These are phyloP conservation scores for Solanum appendiculatum DNA, from an alignment of 257 asterid genomes.

Conservation along the genomic window DNA sequence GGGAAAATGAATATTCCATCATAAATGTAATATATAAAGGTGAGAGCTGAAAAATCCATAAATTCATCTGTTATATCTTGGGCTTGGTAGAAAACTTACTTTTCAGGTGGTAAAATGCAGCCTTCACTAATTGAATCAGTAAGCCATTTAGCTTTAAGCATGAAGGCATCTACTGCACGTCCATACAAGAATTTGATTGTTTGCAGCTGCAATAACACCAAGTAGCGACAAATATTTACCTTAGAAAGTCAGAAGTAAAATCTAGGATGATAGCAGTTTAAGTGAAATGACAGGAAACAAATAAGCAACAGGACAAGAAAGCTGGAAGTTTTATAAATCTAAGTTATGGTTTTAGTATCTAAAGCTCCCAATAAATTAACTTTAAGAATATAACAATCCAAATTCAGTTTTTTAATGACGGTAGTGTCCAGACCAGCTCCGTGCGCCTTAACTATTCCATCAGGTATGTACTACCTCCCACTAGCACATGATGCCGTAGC, in stretches of 20 bases:
- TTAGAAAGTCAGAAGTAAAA: neutral
- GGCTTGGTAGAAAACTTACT: constrained; percentile 29
- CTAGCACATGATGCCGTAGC: neutral
- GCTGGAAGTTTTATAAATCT: neutral
- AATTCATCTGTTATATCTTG: neutral
- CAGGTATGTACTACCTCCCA: neutral
- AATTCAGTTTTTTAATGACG: neutral
- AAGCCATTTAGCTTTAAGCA: constrained; percentile 65
- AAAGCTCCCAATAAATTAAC: neutral
- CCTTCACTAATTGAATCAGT: constrained; percentile 62
- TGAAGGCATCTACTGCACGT: constrained; percentile 61
- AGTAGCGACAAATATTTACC: neutral
- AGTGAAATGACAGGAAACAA: neutral
- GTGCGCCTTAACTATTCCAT: neutral
- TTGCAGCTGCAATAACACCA: constrained; percentile 48
- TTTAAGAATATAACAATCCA: neutral
- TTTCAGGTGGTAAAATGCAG: constrained; percentile 46
- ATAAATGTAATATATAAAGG: neutral
- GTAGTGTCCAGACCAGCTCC: neutral
- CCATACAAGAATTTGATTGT: constrained; percentile 76
- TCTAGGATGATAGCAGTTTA: neutral
- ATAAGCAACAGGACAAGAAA: neutral
- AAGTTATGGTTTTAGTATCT: neutral
- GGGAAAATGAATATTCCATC: neutral
- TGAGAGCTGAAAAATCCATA: neutral